phyloP scores from a whole-genome alignment of 768 basidiomycete species.

The Piloderma croceum region DNA sequence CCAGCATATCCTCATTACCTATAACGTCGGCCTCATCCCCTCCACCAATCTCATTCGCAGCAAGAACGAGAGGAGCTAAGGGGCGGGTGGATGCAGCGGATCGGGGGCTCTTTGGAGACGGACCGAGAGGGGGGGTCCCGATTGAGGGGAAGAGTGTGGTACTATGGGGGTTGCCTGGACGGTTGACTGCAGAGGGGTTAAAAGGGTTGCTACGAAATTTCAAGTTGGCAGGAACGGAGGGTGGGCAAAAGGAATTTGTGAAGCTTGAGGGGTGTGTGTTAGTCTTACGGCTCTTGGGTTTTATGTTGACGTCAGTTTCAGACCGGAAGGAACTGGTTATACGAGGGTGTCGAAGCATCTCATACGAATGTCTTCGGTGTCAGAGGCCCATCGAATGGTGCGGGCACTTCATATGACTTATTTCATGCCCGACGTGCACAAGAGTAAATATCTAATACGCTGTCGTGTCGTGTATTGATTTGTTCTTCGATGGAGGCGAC shows the following conservation, averaged over 20 bases:
- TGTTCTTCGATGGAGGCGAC: too few species aligned
- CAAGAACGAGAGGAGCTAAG: constrained; percentile 32
- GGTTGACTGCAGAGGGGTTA: constrained; percentile 29
- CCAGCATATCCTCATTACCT: constrained; percentile 42
- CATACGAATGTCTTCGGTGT: constrained; percentile 47
- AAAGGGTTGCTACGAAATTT: constrained; percentile 38
- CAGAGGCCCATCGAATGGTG: constrained; percentile 68
- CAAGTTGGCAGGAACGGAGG: constrained; percentile 33
- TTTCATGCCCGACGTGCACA: constrained; percentile 32
- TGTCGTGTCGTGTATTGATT: constrained; percentile 48
- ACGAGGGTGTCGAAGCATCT: constrained; percentile 40
- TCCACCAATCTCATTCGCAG: constrained; percentile 18
- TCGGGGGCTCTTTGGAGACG: constrained; percentile 34
- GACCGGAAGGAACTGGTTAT: constrained; percentile 1
- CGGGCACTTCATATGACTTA: constrained; percentile 56
- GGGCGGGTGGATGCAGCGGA: constrained; percentile 36
- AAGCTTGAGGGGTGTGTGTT: constrained; percentile 46
- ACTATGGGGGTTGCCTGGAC: constrained; percentile 58
- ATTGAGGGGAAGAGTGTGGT: constrained; percentile 51
- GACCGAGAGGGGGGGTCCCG: constrained; percentile 46
- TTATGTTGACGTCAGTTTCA: constrained; percentile 1
- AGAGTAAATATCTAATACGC: constrained; percentile 37
- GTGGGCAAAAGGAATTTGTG: constrained; percentile 39
- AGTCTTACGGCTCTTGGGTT: neutral
- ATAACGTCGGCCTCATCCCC: constrained; percentile 31